phyloP scores from a whole-genome alignment of 2,329 filamentous ascomycete species.

The Sporothrix curviconia region DNA sequence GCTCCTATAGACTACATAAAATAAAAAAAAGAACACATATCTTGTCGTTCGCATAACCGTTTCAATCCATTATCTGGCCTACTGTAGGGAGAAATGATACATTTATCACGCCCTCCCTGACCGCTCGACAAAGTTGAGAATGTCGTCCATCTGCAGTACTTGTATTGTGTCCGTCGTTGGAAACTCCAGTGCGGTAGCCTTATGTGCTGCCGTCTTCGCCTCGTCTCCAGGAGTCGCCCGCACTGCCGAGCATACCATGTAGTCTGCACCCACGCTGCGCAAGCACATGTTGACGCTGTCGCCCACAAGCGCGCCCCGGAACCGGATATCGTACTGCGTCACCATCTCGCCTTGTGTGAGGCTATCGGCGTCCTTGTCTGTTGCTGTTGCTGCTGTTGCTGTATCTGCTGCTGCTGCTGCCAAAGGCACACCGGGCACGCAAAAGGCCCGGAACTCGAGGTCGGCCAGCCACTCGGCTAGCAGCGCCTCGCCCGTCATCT shows the following conservation, averaged over 20 bases:
- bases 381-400: conserved; percentile 10
- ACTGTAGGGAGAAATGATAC: too few relatives aligned
- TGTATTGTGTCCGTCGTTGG: conserved; percentile 35
- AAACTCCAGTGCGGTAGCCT: conserved; percentile 33
- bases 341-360: conserved; percentile 27
- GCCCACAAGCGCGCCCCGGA: conserved; percentile 33
- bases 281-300: conserved; percentile 38
- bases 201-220: conserved; percentile 14
- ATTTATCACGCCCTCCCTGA: neutral
- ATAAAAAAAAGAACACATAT: too few relatives aligned
- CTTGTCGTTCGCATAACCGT: too few relatives aligned
- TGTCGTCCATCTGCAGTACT: conserved; percentile 37
- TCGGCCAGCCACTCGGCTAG: conserved; percentile 65
- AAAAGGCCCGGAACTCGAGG: conserved; percentile 61
- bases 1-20: too few relatives aligned
- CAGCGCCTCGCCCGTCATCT: conserved; percentile 73
- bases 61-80: too few relatives aligned
- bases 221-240: conserved; percentile 37
- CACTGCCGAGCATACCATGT: conserved; percentile 49
- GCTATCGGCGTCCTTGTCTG: conserved; percentile 22
- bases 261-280: conserved; percentile 40
- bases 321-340: conserved; percentile 32
- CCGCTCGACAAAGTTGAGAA: conserved; percentile 39
- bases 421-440: too few relatives aligned
- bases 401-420: too few relatives aligned